Conservation (phyloP, 2,329 filamentous ascomycete species). For the Monosporascus sp. region DNA sequence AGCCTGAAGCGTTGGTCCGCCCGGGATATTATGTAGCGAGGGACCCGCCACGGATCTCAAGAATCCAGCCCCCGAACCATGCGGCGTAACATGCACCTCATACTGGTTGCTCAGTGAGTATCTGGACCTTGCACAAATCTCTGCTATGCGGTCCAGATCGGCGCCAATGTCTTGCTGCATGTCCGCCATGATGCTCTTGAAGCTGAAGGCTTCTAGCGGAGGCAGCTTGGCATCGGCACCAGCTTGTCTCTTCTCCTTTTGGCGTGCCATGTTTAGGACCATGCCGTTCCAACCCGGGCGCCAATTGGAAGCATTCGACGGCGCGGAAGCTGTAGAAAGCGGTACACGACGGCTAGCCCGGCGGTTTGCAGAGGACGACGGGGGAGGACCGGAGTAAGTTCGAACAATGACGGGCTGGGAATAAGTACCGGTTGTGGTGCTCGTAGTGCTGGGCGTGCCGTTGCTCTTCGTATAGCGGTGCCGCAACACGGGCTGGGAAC, state of each 20-base stretch:
- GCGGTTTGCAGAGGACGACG: constrained; percentile 27
- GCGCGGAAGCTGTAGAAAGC: constrained; percentile 18
- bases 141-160: constrained; percentile 60
- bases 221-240: constrained; percentile 44
- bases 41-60: constrained; percentile 24
- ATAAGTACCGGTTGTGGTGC: constrained; percentile 42
- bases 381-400: constrained; percentile 51
- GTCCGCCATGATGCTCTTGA: constrained; percentile 59
- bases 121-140: constrained; percentile 60
- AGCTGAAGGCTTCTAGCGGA: constrained; percentile 59
- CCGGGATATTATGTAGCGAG: constrained; percentile 23
- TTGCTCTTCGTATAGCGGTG: constrained; percentile 54
- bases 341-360: constrained; percentile 26
- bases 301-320: constrained; percentile 19
- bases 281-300: constrained; percentile 33
- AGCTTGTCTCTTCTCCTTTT: constrained; percentile 36
- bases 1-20: constrained; percentile 53
- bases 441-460: constrained; percentile 44
- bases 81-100: constrained; percentile 59
- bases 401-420: constrained; percentile 63
- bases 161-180: constrained; percentile 50
- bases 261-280: constrained; percentile 38
- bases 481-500: constrained; percentile 47
- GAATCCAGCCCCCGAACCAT: constrained; percentile 52
- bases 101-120: constrained; percentile 65